Evolutionary conservation across 2,329 filamentous ascomycete species (phyloP), one percentile per base, ranked within the genome.

Genomic region (Septoria petroselini): DNA sequence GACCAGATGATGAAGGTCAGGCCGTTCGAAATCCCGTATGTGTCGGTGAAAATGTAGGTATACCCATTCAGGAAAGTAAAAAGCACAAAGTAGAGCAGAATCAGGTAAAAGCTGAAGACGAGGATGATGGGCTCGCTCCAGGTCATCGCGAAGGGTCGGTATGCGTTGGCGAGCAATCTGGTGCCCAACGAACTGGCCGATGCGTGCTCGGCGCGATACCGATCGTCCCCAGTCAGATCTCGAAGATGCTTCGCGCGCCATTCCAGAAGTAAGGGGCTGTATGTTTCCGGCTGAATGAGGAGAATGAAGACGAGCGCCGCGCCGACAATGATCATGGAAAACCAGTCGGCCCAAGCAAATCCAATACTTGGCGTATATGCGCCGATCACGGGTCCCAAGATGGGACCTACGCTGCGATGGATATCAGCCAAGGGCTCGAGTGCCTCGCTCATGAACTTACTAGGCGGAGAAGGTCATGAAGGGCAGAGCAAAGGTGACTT

Each of bases 41-140:
- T 57, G 30, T 54, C 50, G 11, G 50, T 48, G 25, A 77, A 81
- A 39, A 81, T 73, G 39, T 70, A 73, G 0, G 72, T 69, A 61
- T 75, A 79, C 1, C 77, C 77, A 2, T 75, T 71, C 3, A 80
- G 69, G 43, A 80, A 76, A 0, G 76, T 75, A 60, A 79, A 81
- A 0, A 80, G 64, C 0, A 79, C 68, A 15, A 78, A 74, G 54
- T 81, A 81, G 1, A 78, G 60, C 0, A 79, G 67, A 0, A 73
- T 70, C 19, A 80, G 68, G 52, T 80, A 81, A 0, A 78, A 40
- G 0, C 71, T 71, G 51, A 79, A 68, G 6, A 75, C 64, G 7
- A 75, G 60, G 27, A 77, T 68, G 48, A 76, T 71, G 0, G 72
- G 73, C 48, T 73, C 71, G 8, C 54, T 52, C 14, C 52, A 55